Base-by-base conservation (phyloP, 2,329 filamentous ascomycete species). In the Bretziella fagacearum region DNA sequence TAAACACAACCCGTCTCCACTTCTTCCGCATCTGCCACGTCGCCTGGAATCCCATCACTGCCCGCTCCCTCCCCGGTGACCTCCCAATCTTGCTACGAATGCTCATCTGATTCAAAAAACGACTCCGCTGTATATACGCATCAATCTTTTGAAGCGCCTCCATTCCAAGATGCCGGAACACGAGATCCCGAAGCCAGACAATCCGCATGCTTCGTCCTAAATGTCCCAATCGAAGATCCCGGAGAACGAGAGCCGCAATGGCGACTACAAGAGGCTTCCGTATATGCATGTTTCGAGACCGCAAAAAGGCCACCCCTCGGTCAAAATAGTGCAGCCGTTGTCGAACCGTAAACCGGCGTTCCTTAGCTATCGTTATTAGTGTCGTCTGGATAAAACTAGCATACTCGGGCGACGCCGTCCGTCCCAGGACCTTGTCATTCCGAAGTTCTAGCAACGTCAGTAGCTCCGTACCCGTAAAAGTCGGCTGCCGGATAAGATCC, bases 151-250 rank as follows among this genome's bases (percentile, higher is more conserved):
- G 17, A n/a, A 30, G 7, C 2, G 15, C 25, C 23, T 30, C 48
- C 17, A 33, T 18, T 10, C 27, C 23, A 1, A 50, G 33, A 27
- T 50, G 39, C 15, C 39, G 30, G 6, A 23, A 52, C 5, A 59
- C 48, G 30, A 64, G 50, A 8, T 46, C 41, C 27, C 59, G 32
- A 7, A 63, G 45, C 56, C 60, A 63, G 32, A 51, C 27, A 26
- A 64, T 45, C 7, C 61, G 58, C 10, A 48, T 30, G 5, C 53
- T 57, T 13, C 62, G 56, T 2, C 63, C 64, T 18, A 47, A 48
- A n/a, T 54, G 51, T 4, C 62, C 62, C 29, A 50, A 49, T 26
- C 59, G 57, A 3, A 66, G 54, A 48, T 65, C 63, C 7, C 57
- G 53, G 3, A 59, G 55, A 17, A 62, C 49, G 2, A 59, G 48